phyloP scores from a whole-genome alignment of 2,329 filamentous ascomycete genomes.

The Ophiosphaerella herpotricha region DNA sequence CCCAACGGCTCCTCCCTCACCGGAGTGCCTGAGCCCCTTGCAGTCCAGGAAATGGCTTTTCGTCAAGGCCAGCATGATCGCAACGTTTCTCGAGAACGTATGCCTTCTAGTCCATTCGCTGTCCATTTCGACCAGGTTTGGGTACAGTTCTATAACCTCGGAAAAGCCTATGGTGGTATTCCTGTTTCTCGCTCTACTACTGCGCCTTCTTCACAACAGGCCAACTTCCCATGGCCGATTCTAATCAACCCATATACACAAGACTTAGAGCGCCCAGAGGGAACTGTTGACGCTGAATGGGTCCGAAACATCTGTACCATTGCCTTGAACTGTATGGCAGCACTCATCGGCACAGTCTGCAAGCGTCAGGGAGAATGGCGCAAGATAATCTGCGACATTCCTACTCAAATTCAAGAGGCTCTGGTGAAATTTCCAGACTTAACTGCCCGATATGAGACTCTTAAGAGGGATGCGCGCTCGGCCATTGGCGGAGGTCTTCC shows the following conservation, averaged over 20 bases:
- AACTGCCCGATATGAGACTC: slow-evolving; percentile 17
- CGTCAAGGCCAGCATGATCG: slow-evolving; percentile 27
- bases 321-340: slow-evolving; percentile 27
- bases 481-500: slow-evolving; percentile 23
- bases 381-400: slow-evolving; percentile 25
- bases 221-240: slow-evolving; percentile 27
- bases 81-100: slow-evolving; percentile 3
- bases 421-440: slow-evolving; percentile 25
- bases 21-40: slow-evolving; percentile 21
- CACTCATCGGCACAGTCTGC: slow-evolving; percentile 18
- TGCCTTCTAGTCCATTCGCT: slow-evolving; percentile 24
- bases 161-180: slow-evolving; percentile 14
- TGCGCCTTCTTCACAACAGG: slow-evolving; percentile 5
- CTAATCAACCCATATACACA: slow-evolving; percentile 35
- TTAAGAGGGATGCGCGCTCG: slow-evolving; percentile 23
- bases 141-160: slow-evolving; percentile 23
- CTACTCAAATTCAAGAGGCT: slow-evolving; percentile 20
- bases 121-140: slow-evolving; percentile 21
- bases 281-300: slow-evolving; percentile 22
- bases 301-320: slow-evolving; percentile 17
- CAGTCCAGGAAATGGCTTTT: slow-evolving; percentile 31
- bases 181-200: slow-evolving; percentile 4
- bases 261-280: slow-evolving; percentile 25
- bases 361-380: slow-evolving; percentile 23
- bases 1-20: slow-evolving; percentile 8